A percentile compares a stretch with the other conserved stretches of the same genome.
Evolutionary conservation across 352 stramenopile genomes (phyloP).

Genomic region (Phytophthora citricola): DNA sequence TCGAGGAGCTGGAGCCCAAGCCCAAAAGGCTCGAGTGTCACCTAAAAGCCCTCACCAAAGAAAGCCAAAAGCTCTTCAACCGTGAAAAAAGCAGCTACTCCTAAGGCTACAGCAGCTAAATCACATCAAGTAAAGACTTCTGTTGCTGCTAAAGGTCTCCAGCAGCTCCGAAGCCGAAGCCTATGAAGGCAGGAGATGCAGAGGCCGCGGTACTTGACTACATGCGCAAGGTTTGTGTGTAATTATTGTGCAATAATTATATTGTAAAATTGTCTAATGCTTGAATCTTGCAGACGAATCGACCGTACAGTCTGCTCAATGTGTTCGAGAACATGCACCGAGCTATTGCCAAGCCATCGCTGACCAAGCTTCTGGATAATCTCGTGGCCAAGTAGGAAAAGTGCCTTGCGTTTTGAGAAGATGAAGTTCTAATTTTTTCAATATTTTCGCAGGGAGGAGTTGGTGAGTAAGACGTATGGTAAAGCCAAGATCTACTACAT

Average conservation of each 20-base stretch:
- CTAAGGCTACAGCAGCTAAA: slow-evolving; percentile 19
- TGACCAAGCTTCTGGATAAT: slow-evolving; percentile 81
- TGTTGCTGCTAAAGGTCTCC: slow-evolving; percentile 18
- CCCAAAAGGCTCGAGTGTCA: slow-evolving; percentile 33
- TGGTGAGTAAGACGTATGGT: slow-evolving; percentile 78
- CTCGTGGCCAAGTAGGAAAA: slow-evolving; percentile 62
- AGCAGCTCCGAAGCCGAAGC: slow-evolving; percentile 31
- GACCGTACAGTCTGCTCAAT: slow-evolving; percentile 86
- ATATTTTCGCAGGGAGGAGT: slow-evolving; percentile 52
- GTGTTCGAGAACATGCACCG: slow-evolving; percentile 88
- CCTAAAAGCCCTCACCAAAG: slow-evolving; percentile 26
- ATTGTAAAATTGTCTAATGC: slow-evolving; percentile 4
- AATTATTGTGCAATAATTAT: slow-evolving; percentile 11
- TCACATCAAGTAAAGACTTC: slow-evolving; percentile 7
- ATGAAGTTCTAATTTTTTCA: no score
- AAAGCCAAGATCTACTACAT: slow-evolving; percentile 88
- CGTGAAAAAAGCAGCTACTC: slow-evolving; percentile 12
- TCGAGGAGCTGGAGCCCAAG: slow-evolving; percentile 39
- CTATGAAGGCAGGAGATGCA: slow-evolving; percentile 52
- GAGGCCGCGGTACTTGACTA: slow-evolving; percentile 69
- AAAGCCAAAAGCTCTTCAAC: slow-evolving; percentile 9
- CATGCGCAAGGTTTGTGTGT: slow-evolving; percentile 62
- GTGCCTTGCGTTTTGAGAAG: no score
- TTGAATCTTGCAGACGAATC: slow-evolving; percentile 62
- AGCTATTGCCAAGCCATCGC: slow-evolving; percentile 69